Base-by-base conservation (phyloP, 345 rosid species). In the Eutrema japonicum region DNA sequence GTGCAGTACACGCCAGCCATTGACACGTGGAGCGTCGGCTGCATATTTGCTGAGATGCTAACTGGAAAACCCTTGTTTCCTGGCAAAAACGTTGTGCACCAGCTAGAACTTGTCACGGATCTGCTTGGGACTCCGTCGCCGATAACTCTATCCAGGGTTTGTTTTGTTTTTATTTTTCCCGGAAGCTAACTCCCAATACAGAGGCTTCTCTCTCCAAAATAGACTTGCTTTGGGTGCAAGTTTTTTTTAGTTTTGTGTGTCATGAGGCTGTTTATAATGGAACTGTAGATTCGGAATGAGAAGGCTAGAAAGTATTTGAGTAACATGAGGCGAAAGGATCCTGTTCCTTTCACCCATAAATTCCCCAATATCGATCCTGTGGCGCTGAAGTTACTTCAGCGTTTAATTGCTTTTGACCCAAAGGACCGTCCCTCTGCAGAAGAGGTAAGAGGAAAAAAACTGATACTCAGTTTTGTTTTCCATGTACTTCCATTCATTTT, bases 21-120 rank as follows among this genome's bases (percentile, higher is more conserved):
- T 70, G 99, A 95, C 83, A 90, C 87, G 64, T 95, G 99, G 99
- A 92, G 99, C 81, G 87, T 95, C 67, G 99, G 99, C 36, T 95
- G 99, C 80, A 95, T 95, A 83, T 95, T 87, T 83, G 97, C 92
- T 2, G 99, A 95, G 83, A 81, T 95, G 89, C 76, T 95, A 30
- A 90, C 88, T 0, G 98, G 96, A 43, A 89, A 87, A 67, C 96
- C 99, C 1, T 81, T 95, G 84, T 95, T 95, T 77, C 96, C 98
- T 45, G 99, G 99, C 61, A 95, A 90, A 84, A 90, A 95, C 79
- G 99, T 95, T 53, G 96, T 83, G 47, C 92, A 95, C 64, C 88
- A 92, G 76, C 85, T 95, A 73, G 98, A 95, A 46, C 84, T 95
- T 22, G 92, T 92, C 53, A 95, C 99, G 46, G 98, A 95, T 89